Base-by-base conservation (phyloP, 2,329 filamentous ascomycete species). In the Epichloe hybrida region DNA sequence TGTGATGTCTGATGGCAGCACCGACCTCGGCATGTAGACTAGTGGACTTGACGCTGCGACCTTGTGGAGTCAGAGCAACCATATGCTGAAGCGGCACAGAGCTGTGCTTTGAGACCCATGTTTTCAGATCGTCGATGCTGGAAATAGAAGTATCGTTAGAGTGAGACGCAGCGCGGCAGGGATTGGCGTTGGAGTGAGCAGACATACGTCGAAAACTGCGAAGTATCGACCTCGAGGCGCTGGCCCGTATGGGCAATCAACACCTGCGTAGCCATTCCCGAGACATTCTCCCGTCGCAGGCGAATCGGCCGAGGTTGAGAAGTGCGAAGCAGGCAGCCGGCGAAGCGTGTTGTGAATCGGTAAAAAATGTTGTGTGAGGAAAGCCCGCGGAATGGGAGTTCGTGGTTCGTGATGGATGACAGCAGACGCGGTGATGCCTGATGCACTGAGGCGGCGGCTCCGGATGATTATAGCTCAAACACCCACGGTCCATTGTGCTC, bases 231-330 rank as follows among this genome's bases (percentile, higher is more conserved):
- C 66, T 83, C 77, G 65, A 95, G 77, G 71, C 84, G 84, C 75
- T 88, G 84, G 74, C 91, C 91, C 69, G 86, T 89, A 72, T 95
- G 90, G 77, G 88, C 89, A 66, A 95, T 84, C 74, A 88, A 87
- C 70, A 95, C 83, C 72, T 88, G 82, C 67, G 91, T 80, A 73
- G 87, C 86, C 88, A 95, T 95, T 51, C 70, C 75, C 79, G 71
- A 72, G 71, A 71, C 74, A 77, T 76, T 52, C 63, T 70, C 70
- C 66, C 61, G 59, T 61, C 53, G 52, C 59, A 58, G 57, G 55
- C 47, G 50, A 57, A 57, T 36, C 37, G 43, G 47, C 51, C 49
- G 41, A 44, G 8, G 48, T 35, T 12, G 52, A 39, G 41, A 36
- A 21, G 20, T 35, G 49, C 12, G 27, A 31, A 41, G n/a, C 11